phyloP scores from a whole-genome alignment of 192 early-diverging fungal genomes.

The Geosiphon pyriformis region DNA sequence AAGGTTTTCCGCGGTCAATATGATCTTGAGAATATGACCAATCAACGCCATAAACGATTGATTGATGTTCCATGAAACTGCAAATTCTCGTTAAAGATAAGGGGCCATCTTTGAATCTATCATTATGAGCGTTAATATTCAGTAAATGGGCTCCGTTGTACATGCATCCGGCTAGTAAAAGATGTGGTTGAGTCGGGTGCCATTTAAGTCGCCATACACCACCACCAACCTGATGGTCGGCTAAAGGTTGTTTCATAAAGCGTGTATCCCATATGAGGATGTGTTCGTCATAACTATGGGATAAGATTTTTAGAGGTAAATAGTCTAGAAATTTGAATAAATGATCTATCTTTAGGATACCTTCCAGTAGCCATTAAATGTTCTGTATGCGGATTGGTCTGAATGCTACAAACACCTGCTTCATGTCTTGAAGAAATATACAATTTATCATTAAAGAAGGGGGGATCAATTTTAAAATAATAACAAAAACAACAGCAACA shows the following conservation, averaged over 20 bases:
- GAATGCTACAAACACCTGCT: conserved; percentile 90
- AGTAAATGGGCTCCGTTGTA: conserved; percentile 86
- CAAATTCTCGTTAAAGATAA: conserved; percentile 22
- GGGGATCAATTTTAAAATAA: too few species aligned
- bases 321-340: not conserved
- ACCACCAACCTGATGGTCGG: conserved; percentile 66
- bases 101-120: not conserved
- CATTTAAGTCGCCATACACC: conserved; percentile 95
- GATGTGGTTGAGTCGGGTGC: conserved; percentile 66
- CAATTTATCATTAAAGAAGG: too few species aligned
- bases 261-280: conserved; percentile 90
- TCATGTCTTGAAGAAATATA: conserved; percentile 49
- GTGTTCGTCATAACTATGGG: conserved; percentile 81
- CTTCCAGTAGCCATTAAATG: conserved; percentile 82
- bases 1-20: conserved; percentile 19
- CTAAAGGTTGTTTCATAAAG: conserved; percentile 67
- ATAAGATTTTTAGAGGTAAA: conserved; percentile 5
- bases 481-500: too few species aligned
- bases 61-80: conserved; percentile 66
- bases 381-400: conserved; percentile 73
- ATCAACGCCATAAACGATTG: conserved; percentile 73
- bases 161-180: conserved; percentile 82
- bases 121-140: conserved; percentile 33
- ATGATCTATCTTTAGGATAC: conserved; percentile 24
- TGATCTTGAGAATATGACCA: conserved; percentile 53